Evolutionary conservation across 2,329 filamentous ascomycete genomes (phyloP).

Genomic region (Cytospora chrysosperma): DNA sequence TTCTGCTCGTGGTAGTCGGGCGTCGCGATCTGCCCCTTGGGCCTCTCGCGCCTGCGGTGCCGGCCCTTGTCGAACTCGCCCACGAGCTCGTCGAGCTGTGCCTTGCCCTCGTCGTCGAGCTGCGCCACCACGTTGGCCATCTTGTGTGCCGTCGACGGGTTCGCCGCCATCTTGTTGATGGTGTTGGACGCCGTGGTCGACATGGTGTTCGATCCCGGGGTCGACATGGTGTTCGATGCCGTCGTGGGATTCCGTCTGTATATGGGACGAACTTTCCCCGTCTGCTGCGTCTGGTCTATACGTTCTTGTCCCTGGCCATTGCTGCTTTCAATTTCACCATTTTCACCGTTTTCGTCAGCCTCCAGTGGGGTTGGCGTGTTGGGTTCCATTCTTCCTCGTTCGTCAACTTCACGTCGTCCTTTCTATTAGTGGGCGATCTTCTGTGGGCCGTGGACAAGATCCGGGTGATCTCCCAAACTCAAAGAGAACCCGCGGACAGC

Average conservation of each 20-base stretch:
- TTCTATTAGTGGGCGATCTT: background rate
- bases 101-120: slow-evolving; percentile 15
- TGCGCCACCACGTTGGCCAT: slow-evolving; percentile 14
- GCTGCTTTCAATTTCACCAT: background rate
- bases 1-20: slow-evolving; percentile 28
- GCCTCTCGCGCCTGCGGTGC: background rate
- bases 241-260: background rate
- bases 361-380: background rate
- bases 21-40: slow-evolving; percentile 8
- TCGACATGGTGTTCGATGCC: slow-evolving; percentile 3
- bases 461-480: background rate
- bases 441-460: background rate
- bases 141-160: slow-evolving; percentile 7
- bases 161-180: slow-evolving; percentile 4
- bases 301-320: background rate
- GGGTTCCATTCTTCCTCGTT: background rate
- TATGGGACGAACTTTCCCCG: background rate
- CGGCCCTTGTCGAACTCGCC: slow-evolving; percentile 7
- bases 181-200: slow-evolving; percentile 8
- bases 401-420: background rate
- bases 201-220: slow-evolving; percentile 8
- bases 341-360: background rate
- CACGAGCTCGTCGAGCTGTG: slow-evolving; percentile 9
- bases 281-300: background rate
- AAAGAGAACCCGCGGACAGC: background rate